A percentile compares a stretch with the other conserved stretches of the same genome.
These are phyloP conservation scores for Allomyces javanicus DNA, from an alignment of 192 early-diverging fungal genomes.

Conservation along the genomic window DNA sequence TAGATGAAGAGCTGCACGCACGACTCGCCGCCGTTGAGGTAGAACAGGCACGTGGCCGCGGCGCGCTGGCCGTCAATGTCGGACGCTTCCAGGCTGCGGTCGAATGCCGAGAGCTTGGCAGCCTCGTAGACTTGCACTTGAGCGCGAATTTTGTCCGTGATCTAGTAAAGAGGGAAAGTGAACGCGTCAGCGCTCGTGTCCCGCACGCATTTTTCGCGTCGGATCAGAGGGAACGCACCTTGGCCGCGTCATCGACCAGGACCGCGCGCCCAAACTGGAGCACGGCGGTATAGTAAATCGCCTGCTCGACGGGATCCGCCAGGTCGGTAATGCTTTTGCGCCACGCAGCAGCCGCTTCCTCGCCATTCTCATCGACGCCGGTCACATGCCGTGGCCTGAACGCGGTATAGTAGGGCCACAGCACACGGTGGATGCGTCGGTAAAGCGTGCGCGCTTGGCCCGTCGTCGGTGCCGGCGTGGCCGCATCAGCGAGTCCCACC, in stretches of 20 bases:
- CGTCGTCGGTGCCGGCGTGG: no score
- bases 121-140: background rate
- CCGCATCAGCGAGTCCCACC: no score
- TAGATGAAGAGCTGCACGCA: slow-evolving; percentile 61
- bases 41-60: slow-evolving; percentile 28
- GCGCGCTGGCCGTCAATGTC: slow-evolving; percentile 19
- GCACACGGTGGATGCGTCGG: background rate
- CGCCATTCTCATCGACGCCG: no score
- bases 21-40: slow-evolving; percentile 50
- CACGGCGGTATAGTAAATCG: background rate
- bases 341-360: no score
- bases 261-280: background rate
- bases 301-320: background rate
- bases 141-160: background rate
- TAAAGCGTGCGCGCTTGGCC: background rate
- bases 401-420: background rate
- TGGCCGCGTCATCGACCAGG: background rate
- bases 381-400: background rate
- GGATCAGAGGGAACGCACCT: no score
- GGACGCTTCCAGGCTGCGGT: slow-evolving; percentile 3
- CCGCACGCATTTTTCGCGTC: slow-evolving; percentile 2
- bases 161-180: background rate
- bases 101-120: background rate
- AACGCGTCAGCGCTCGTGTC: background rate
- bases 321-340: background rate